A percentile compares a stretch with the other conserved stretches of the same genome.
These are phyloP conservation scores for Alternaria panax DNA, from an alignment of 2,329 filamentous ascomycete genomes.

Conservation along the genomic window DNA sequence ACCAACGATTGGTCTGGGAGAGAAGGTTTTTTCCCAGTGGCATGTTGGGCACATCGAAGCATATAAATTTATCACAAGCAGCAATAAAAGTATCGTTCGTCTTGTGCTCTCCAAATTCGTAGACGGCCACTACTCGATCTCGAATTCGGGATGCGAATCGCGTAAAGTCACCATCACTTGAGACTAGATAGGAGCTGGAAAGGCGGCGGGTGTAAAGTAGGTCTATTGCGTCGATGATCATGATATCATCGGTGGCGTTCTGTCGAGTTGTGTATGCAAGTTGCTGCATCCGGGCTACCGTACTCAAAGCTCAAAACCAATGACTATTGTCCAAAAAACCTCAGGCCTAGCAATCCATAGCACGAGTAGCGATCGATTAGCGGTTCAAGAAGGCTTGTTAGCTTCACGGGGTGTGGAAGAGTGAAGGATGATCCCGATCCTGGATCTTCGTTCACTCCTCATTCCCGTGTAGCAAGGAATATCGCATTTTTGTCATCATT, in stretches of 20 bases:
- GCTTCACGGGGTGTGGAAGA: too few species aligned
- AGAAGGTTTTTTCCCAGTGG: conserved; percentile 16
- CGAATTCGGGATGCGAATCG: conserved; percentile 45
- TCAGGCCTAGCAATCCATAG: too few species aligned
- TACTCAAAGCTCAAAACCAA: too few species aligned
- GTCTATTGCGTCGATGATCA: conserved; percentile 50
- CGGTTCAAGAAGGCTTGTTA: too few species aligned
- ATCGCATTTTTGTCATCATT: too few species aligned
- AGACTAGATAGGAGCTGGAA: conserved; percentile 45
- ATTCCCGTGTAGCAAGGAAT: too few species aligned
- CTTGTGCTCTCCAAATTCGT: conserved; percentile 45
- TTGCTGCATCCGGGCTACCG: too few species aligned
- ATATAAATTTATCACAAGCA: conserved; percentile 42
- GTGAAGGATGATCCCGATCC: too few species aligned
- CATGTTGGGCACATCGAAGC: conserved; percentile 32
- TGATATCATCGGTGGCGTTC: conserved; percentile 41
- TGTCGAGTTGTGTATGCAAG: conserved; percentile 14
- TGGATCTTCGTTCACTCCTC: too few species aligned
- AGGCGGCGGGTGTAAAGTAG: conserved; percentile 45
- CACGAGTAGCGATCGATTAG: too few species aligned
- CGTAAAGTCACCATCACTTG: conserved; percentile 49
- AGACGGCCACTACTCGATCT: conserved; percentile 46
- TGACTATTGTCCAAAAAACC: too few species aligned
- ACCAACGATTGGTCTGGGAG: neutral
- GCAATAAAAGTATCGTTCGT: conserved; percentile 37